A percentile compares a stretch with the other conserved stretches of the same genome.
Conservation (phyloP, 2,329 filamentous ascomycete species). For the Bipolaris gigantea region DNA sequence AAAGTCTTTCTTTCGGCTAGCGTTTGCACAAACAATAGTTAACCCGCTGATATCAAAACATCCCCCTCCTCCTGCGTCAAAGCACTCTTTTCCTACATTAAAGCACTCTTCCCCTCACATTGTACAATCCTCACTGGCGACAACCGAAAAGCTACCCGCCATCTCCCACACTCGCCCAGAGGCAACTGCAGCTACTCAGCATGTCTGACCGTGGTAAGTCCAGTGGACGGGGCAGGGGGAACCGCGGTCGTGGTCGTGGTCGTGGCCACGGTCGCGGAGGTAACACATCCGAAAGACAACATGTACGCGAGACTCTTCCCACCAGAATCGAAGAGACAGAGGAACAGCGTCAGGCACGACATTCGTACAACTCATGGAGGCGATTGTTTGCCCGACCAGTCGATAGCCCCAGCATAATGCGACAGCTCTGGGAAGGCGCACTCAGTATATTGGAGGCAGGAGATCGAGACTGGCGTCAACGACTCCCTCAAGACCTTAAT, state of each 20-base stretch:
- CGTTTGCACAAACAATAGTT: not conserved
- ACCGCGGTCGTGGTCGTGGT: not conserved
- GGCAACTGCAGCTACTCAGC: not conserved
- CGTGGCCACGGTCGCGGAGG: not conserved
- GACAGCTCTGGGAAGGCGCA: slow-evolving; percentile 34
- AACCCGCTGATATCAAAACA: too few relatives aligned
- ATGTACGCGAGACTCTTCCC: not conserved
- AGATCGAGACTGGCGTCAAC: slow-evolving; percentile 38
- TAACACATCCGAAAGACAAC: not conserved
- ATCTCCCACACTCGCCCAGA: not conserved
- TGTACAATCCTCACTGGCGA: not conserved
- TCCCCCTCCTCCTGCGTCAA: too few relatives aligned
- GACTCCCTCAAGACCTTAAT: slow-evolving; percentile 38
- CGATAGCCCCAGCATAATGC: slow-evolving; percentile 20
- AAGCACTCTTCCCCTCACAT: not conserved
- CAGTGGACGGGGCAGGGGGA: not conserved
- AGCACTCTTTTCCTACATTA: too few relatives aligned
- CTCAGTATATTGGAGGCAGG: slow-evolving; percentile 31
- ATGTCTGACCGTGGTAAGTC: slow-evolving; percentile 1
- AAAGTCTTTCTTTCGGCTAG: not conserved
- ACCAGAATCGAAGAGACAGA: slow-evolving; percentile 17
- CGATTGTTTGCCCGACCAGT: slow-evolving; percentile 25
- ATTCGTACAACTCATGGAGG: slow-evolving; percentile 36
- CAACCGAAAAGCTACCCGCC: not conserved
- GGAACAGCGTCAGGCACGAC: slow-evolving; percentile 26